Evolutionary conservation across 768 basidiomycete genomes (phyloP).

Genomic region (Leucosporidium creatinivorum): DNA sequence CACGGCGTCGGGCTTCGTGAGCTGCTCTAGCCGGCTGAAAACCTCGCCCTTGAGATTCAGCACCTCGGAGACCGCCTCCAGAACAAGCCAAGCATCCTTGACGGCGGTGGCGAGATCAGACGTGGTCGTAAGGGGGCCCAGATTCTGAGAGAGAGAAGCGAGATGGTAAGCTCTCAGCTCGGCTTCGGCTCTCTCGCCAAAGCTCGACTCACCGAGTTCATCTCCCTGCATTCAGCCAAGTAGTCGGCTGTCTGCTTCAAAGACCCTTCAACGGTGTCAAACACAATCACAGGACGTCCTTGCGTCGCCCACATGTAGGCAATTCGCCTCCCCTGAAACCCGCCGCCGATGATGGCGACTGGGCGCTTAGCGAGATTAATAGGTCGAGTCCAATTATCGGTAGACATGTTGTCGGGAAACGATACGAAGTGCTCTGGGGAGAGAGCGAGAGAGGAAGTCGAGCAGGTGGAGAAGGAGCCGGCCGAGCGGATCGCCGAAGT

Average conservation of each 20-base stretch:
- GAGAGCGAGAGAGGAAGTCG: too few species aligned
- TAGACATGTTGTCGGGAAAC: too few species aligned
- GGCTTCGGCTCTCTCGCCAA: too few species aligned
- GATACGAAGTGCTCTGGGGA: too few species aligned
- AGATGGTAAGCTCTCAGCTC: too few species aligned
- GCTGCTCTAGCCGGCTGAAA: neutral
- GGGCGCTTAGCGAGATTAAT: too few species aligned
- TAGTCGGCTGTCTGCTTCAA: neutral
- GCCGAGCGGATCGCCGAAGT: too few species aligned
- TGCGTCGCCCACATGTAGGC: slow-evolving; percentile 11
- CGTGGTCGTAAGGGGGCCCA: slow-evolving; percentile 1
- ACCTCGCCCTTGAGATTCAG: slow-evolving; percentile 1
- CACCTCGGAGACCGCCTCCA: slow-evolving; percentile 9
- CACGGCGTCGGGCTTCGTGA: neutral
- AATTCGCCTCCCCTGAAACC: slow-evolving; percentile 7
- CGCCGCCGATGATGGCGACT: slow-evolving; percentile 13
- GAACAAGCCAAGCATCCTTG: slow-evolving; percentile 8
- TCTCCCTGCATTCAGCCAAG: neutral
- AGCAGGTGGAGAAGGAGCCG: too few species aligned
- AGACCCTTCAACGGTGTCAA: neutral
- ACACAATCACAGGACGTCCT: slow-evolving; percentile 8
- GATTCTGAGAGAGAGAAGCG: neutral
- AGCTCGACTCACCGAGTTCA: neutral
- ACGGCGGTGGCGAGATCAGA: slow-evolving; percentile 1
- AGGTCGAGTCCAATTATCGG: too few species aligned